Evolutionary conservation across 192 early-diverging fungal species (phyloP), one percentile per base, ranked within the genome.

Genomic region (Podila epigama): DNA sequence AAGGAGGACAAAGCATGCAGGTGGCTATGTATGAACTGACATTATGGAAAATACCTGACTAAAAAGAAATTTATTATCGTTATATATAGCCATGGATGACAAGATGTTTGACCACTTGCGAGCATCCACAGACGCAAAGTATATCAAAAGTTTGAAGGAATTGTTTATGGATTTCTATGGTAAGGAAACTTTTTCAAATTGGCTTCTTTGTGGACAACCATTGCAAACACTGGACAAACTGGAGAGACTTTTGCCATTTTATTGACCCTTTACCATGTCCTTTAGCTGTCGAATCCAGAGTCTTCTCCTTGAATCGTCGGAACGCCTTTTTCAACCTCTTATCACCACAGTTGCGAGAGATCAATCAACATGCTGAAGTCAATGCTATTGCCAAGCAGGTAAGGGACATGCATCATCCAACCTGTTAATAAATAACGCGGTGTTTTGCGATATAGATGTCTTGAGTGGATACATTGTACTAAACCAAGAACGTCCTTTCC

Each of bases 161-260:
- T 80, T 95, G 73, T 91, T 88, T 65, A 86, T 95, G 55, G 94
- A 95, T 55, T 95, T 95, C 64, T 79, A 92, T 50, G 91, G 93
- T 94, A 84, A 34, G 77, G 12, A 52, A 33, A 2, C 56, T 58
- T 12, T 22, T 51, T 18, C 18, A 6, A 22, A 22, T 20, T 51
- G 5, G 5, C 4, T 29, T 27, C 20, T 28, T 2, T 15, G 11
- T 58, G 31, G n/a, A n/a, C n/a, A n/a, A n/a, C n/a, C n/a, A n/a
- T n/a, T n/a, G n/a, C n/a, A n/a, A n/a, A n/a, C n/a, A n/a, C n/a
- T n/a, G n/a, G n/a, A n/a, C n/a, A n/a, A 8, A 22, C 5, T 48
- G 5, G 33, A 42, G n/a, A 31, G 10, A 60, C 8, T 18, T 58
- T 5, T 39, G 16, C 10, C 15, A 25, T 58, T 39, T 36, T 39